These are phyloP conservation scores for Porphyrellus cyaneotinctus DNA, from an alignment of 768 basidiomycete genomes.

Conservation along the genomic window DNA sequence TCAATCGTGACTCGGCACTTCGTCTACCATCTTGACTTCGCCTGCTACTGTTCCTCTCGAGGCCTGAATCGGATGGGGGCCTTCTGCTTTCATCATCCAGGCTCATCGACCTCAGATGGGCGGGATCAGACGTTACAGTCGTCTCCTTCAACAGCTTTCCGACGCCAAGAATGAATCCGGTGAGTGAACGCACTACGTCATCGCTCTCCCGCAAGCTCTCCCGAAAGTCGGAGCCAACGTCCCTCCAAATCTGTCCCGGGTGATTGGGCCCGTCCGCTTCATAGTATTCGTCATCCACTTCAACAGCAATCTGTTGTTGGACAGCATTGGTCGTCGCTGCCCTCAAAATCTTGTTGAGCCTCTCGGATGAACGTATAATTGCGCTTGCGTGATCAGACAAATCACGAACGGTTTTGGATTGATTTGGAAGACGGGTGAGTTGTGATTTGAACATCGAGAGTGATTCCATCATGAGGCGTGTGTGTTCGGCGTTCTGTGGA, in stretches of 20 bases:
- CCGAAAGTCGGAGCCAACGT: slow-evolving; percentile 66
- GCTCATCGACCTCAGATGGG: slow-evolving; percentile 49
- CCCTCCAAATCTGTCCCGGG: slow-evolving; percentile 59
- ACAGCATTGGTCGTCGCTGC: slow-evolving; percentile 54
- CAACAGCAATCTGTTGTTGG: slow-evolving; percentile 71
- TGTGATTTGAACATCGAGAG: slow-evolving; percentile 67
- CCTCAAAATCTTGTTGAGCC: slow-evolving; percentile 59
- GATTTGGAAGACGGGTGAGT: slow-evolving; percentile 50
- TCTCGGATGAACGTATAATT: slow-evolving; percentile 63
- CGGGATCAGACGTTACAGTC: slow-evolving; percentile 29
- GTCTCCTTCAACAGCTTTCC: slow-evolving; percentile 66
- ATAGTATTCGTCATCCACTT: slow-evolving; percentile 51
- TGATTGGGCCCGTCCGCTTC: slow-evolving; percentile 30
- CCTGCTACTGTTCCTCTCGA: slow-evolving; percentile 38
- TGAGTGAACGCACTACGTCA: slow-evolving; percentile 73
- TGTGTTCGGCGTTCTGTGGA: slow-evolving; percentile 49
- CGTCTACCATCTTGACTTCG: slow-evolving; percentile 54
- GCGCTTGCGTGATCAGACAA: slow-evolving; percentile 58
- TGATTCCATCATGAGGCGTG: slow-evolving; percentile 66
- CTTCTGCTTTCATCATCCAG: slow-evolving; percentile 48
- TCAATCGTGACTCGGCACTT: slow-evolving; percentile 46
- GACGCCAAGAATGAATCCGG: slow-evolving; percentile 70
- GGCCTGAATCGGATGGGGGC: slow-evolving; percentile 32
- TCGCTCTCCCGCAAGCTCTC: slow-evolving; percentile 71
- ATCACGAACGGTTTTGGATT: slow-evolving; percentile 45